Conservation (phyloP, 805 yeast genomes). For the Peterozyma xylosa region DNA sequence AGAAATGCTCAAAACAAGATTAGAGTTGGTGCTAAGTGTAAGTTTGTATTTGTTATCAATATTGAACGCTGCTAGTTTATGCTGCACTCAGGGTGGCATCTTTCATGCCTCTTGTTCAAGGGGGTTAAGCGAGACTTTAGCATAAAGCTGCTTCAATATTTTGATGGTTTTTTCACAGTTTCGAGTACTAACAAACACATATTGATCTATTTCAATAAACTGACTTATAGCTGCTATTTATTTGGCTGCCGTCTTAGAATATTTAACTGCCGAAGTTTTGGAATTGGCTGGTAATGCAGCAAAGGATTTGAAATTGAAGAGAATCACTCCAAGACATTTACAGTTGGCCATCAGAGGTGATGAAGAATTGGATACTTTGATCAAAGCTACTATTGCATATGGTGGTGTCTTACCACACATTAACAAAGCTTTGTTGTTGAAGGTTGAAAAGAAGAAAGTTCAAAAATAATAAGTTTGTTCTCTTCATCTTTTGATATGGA, state of each 20-base stretch:
- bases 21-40: slow-evolving; percentile 56
- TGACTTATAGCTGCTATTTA: slow-evolving; percentile 68
- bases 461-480: slow-evolving; percentile 1
- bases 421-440: slow-evolving; percentile 71
- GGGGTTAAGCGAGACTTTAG: too few relatives aligned
- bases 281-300: slow-evolving; percentile 99
- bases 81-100: too few relatives aligned
- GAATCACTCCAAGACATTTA: slow-evolving; percentile 96
- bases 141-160: too few relatives aligned
- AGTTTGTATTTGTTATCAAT: not conserved
- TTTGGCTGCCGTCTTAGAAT: slow-evolving; percentile 91
- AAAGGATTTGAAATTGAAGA: slow-evolving; percentile 87
- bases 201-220: too few relatives aligned
- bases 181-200: too few relatives aligned
- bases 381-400: slow-evolving; percentile 92
- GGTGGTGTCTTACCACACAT: slow-evolving; percentile 98
- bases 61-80: not conserved
- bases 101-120: too few relatives aligned
- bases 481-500: not conserved
- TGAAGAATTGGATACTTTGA: slow-evolving; percentile 90
- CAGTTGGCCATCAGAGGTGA: slow-evolving; percentile 97
- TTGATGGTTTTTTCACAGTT: too few relatives aligned
- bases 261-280: slow-evolving; percentile 92
- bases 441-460: slow-evolving; percentile 56
- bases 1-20: slow-evolving; percentile 72